phyloP scores from a whole-genome alignment of 257 asterid species.

The Jasminum sambac region DNA sequence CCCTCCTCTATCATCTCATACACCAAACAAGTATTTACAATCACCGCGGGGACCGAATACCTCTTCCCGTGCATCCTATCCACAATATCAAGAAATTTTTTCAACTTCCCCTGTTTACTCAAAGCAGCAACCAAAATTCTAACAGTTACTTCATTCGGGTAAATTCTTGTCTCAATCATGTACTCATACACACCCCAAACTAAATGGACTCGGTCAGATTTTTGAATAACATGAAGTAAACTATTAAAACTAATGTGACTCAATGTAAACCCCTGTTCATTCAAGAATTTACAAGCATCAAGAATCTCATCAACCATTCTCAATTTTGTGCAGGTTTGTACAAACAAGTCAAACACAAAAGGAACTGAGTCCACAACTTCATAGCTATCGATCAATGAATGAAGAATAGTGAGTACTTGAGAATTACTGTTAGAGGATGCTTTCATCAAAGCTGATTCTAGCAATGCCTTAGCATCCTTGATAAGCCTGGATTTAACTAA shows the following conservation, averaged over 20 bases:
- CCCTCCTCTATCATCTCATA: constrained; percentile 55
- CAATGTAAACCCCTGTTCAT: constrained; percentile 49
- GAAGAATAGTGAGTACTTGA: constrained; percentile 40
- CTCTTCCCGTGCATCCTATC: constrained; percentile 70
- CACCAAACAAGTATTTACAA: constrained; percentile 71
- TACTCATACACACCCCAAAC: constrained; percentile 72
- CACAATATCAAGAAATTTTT: constrained; percentile 47
- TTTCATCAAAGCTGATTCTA: constrained; percentile 50
- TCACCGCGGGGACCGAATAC: constrained; percentile 46
- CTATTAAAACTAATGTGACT: constrained; percentile 67
- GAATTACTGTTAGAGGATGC: constrained; percentile 21
- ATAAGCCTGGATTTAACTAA: constrained; percentile 66
- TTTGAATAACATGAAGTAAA: constrained; percentile 63
- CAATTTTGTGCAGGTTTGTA: constrained; percentile 74
- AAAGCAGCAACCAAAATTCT: constrained; percentile 61
- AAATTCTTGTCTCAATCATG: constrained; percentile 50
- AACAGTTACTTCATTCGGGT: constrained; percentile 57
- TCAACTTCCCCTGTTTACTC: constrained; percentile 72
- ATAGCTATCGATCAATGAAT: constrained; percentile 52
- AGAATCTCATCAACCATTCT: constrained; percentile 52
- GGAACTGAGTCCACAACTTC: constrained; percentile 53
- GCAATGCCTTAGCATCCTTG: constrained; percentile 67
- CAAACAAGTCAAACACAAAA: constrained; percentile 71
- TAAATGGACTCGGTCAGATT: constrained; percentile 38
- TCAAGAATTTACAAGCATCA: constrained; percentile 52